These are phyloP conservation scores for Emericellopsis atlantica DNA, from an alignment of 2,329 filamentous ascomycete species.

Conservation along the genomic window DNA sequence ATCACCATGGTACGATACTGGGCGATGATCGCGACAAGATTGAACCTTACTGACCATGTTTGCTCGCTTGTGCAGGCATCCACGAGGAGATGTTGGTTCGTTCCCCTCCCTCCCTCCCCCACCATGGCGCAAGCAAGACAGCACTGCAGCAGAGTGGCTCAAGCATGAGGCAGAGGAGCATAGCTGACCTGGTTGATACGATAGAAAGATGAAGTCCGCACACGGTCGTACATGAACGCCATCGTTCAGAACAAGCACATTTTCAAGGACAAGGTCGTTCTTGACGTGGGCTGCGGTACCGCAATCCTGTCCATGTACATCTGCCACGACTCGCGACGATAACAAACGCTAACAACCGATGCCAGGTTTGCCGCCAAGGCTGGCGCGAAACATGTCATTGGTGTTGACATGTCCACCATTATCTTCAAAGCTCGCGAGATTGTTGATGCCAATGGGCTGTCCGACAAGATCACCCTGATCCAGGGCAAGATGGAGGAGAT, in stretches of 20 bases:
- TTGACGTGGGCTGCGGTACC: constrained; percentile 95
- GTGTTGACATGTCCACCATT: constrained; percentile 99
- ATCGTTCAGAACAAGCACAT: constrained; percentile 97
- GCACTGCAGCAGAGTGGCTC: no score
- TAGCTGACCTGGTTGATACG: background rate
- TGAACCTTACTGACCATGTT: constrained; percentile 4
- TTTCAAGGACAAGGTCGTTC: constrained; percentile 70
- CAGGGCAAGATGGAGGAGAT: constrained; percentile 99
- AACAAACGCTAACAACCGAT: background rate
- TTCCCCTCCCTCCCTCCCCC: constrained; percentile 14
- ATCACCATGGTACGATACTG: constrained; percentile 70
- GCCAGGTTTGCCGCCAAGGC: constrained; percentile 89
- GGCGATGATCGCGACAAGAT: background rate
- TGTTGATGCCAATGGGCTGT: constrained; percentile 80
- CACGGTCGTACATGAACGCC: constrained; percentile 89
- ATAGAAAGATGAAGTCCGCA: constrained; percentile 98
- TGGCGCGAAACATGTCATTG: constrained; percentile 95
- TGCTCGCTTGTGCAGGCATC: constrained; percentile 50
- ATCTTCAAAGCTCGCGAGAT: constrained; percentile 98
- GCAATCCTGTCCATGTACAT: constrained; percentile 95
- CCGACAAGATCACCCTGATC: constrained; percentile 90
- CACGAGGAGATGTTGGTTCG: constrained; percentile 97
- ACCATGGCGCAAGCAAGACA: background rate
- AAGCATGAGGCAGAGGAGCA: no score
- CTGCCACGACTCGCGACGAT: background rate